Base-by-base conservation (phyloP, 352 stramenopile genomes). In the Globisporangium perplexum region DNA sequence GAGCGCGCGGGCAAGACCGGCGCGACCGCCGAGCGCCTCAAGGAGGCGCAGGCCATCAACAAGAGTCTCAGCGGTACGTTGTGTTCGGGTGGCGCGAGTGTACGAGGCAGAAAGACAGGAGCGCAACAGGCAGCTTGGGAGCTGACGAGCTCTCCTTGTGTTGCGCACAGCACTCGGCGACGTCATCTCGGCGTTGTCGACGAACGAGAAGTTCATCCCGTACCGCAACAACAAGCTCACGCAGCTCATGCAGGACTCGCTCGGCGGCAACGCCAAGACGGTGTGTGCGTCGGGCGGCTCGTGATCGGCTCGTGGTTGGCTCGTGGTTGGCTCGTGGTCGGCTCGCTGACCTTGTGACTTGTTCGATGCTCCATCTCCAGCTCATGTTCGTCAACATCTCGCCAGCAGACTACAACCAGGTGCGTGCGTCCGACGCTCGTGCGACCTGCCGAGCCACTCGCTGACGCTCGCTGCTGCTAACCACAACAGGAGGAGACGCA, bases 221-320 rank as follows among this genome's bases (percentile, higher is more conserved):
- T 97, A 96, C 64, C 81, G 88, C 45, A 96, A 97, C 72, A 96
- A 96, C 73, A 96, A 96, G 74, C 74, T 97, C 57, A 97, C 90
- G 7, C 88, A 96, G 65, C 65, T 97, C 41, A 89, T 97, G 76
- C 93, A 97, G 62, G 90, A 96, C 62, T 97, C 90, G 1, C 75
- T 97, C 8, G 90, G 90, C 31, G 92, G 88, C 36, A 98, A 98
- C 63, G 89, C 87, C 53, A 97, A 97, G 69, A 97, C 90, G 65
- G 83, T 96, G 47, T 3, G 47, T 28, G n/a, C n/a, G n/a, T n/a
- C n/a, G 18, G 14, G 2, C n/a, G 7, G 14, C 8, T 46, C 18
- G 11, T 3, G 12, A 10, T 14, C 26, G 18, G 30, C 24, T 44
- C 20, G 17, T 42, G 1, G 7, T 33, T 3, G 26, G 8, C 12